Evolutionary conservation across 2,329 filamentous ascomycete genomes (phyloP), one percentile per base, ranked within the genome.

Genomic region (Fusarium tricinctum): DNA sequence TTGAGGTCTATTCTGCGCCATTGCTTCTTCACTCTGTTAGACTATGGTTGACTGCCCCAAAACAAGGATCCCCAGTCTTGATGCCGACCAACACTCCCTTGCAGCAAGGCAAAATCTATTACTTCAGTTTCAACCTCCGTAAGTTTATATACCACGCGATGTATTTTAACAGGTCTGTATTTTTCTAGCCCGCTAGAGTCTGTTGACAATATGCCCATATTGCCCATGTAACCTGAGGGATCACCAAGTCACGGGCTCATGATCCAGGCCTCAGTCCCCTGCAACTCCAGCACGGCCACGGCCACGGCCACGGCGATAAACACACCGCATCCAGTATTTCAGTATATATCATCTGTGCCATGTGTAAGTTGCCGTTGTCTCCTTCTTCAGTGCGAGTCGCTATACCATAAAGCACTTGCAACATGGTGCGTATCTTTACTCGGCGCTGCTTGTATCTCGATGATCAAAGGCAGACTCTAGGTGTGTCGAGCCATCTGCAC

Each of bases 41-140:
- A n/a, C 33, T 22, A 38, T 42, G 20, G 15, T 17, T 8, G 17
- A 23, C 7, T 33, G 40, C 20, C 17, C 17, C n/a, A 9, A 38
- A 35, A n/a, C 42, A 30, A 35, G 32, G 38, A 57, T 43, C 15
- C 39, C 20, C 20, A 35, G 15, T 35, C 33, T 47, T 46, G 20
- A 46, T 35, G 32, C 22, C 40, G 14, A 22, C 32, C 28, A 44
- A 54, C 56, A 61, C 53, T 65, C 60, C 38, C 55, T 65, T 60
- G 46, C 47, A 65, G 60, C n/a, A 14, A 30, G 35, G 33, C 38
- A 32, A 45, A 38, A 4, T 38, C 6, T 26, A 40, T 38, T 15
- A n/a, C 19, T 32, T 8, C 4, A 33, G 20, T 14, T 15, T 5
- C 6, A 23, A 12, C 6, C 19, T 23, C 20, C n/a, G 5, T 9